Base-by-base conservation (phyloP, 768 basidiomycete genomes). In the Tephrocybe rancida region DNA sequence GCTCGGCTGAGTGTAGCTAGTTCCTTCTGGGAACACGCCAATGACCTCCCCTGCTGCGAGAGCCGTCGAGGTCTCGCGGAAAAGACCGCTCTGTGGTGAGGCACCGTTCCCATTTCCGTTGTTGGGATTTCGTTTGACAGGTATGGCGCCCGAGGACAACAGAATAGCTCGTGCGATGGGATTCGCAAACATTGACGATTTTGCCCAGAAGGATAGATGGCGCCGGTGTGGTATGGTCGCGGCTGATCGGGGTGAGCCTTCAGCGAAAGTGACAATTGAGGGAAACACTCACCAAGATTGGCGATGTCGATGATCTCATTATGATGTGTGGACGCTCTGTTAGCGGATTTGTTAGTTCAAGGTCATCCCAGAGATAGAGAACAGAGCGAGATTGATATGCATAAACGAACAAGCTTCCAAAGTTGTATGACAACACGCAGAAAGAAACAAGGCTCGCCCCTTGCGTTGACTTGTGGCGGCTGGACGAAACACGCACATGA, bases 281-380 rank as follows among this genome's bases (percentile, higher is more conserved):
- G 8, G 27, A 19, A 24, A 19, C 2, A 55, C 73, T 59, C 58
- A 77, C 79, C 68, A 14, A 80, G 67, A 11, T 73, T 65, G 4
- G 75, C 78, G 30, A 78, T 79, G 56, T 88, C 87, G 21, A 88
- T 76, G 13, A 83, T 82, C 71, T 89, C 87, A 67, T 90, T 90
- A 53, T 84, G 79, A 63, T 88, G 87, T 3, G 79, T 82, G 26
- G 79, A 77, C 22, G 81, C 80, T 37, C 84, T 86, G 41, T 26
- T n/a, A n/a, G n/a, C n/a, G n/a, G n/a, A n/a, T 6, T 19, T 10
- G 19, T 39, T 0, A 13, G 13, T 52, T 52, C 27, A 52, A 41
- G 27, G 25, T 3, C 34, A 37, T 37, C 9, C 39, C n/a, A n/a
- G n/a, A 41, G 3, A 41, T 21, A 18, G 24, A n/a, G 9, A 24